Conservation (phyloP, 164 flowering plant genomes). For the Liquidambar formosana region DNA sequence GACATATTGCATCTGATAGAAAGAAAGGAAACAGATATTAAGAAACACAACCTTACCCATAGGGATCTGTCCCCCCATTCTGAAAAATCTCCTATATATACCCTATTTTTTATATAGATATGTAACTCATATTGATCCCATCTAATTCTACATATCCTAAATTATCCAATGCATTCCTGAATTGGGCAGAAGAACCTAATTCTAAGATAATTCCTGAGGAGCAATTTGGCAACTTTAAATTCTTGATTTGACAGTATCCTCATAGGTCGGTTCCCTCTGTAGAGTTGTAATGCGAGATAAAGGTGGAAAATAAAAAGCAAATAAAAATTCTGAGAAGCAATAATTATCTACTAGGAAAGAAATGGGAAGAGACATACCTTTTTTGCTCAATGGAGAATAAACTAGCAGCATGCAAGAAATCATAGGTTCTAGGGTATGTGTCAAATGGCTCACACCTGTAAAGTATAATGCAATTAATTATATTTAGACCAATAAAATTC, state of each 20-base stretch:
- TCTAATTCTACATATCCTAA: too few relatives aligned
- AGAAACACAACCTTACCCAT: not conserved
- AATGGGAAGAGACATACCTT: slow-evolving; percentile 43
- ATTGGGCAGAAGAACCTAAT: too few relatives aligned
- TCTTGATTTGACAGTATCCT: too few relatives aligned
- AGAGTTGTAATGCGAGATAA: too few relatives aligned
- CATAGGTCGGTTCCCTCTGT: too few relatives aligned
- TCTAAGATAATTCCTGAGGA: too few relatives aligned
- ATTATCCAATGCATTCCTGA: too few relatives aligned
- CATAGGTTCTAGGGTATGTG: slow-evolving; percentile 90
- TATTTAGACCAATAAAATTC: not conserved
- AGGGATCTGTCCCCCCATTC: too few relatives aligned
- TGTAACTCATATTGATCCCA: too few relatives aligned
- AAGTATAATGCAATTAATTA: not conserved
- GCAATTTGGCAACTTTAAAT: too few relatives aligned
- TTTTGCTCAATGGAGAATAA: slow-evolving; percentile 71
- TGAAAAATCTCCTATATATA: too few relatives aligned
- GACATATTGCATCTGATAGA: slow-evolving; percentile 67
- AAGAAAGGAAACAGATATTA: not conserved
- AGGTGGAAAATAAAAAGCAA: not conserved
- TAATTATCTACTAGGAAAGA: not conserved
- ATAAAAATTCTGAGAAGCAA: not conserved
- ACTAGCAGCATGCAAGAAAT: slow-evolving; percentile 78
- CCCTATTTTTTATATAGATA: too few relatives aligned
- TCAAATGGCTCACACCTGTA: slow-evolving; percentile 93